Evolutionary conservation across 305 asterid species (phyloP).

Genomic region (Fraxinus albicans): DNA sequence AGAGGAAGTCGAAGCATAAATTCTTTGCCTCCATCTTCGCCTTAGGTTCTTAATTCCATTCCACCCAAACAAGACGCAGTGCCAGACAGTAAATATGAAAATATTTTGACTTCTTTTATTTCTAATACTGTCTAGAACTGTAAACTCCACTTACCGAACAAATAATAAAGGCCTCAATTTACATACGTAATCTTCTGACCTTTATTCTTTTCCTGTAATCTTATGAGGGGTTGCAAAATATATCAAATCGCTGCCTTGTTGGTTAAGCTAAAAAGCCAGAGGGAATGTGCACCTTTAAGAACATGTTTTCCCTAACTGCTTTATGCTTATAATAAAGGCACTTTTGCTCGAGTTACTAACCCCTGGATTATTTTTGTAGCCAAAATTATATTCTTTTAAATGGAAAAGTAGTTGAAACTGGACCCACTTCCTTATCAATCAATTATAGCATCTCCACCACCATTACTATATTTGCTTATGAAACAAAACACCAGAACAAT

Average conservation of each 20-base stretch:
- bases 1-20: background rate
- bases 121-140: background rate
- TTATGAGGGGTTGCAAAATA: background rate
- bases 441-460: constrained; percentile 5
- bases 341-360: background rate
- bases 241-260: background rate
- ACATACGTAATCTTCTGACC: background rate
- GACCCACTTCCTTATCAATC: background rate
- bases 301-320: background rate
- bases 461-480: background rate
- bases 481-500: background rate
- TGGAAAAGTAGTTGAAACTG: background rate
- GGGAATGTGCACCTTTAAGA: background rate
- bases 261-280: background rate
- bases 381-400: background rate
- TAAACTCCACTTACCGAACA: background rate
- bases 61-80: background rate
- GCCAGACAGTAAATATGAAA: background rate
- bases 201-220: background rate
- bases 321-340: background rate
- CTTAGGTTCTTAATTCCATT: background rate
- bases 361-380: background rate
- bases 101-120: too few species aligned
- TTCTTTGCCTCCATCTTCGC: background rate
- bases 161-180: background rate